A percentile compares a stretch with the other conserved stretches of the same genome.
Conservation (phyloP, 352 stramenopile genomes). For the Pythium biforme region DNA sequence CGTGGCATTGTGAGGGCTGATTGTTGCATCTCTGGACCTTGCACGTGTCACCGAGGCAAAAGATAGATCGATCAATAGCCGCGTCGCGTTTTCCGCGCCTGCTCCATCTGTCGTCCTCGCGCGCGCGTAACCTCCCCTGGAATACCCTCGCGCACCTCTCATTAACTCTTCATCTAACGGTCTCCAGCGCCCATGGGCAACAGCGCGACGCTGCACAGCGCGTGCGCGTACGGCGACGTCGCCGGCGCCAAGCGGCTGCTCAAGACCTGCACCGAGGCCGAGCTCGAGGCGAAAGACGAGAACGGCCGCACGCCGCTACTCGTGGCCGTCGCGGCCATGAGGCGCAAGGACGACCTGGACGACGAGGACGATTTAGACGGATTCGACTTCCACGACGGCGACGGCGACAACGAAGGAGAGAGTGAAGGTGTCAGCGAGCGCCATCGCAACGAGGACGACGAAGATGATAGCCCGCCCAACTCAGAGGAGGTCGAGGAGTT, state of each 20-base stretch:
- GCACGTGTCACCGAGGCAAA: conserved; percentile 8
- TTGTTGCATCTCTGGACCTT: neutral
- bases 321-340: conserved; percentile 62
- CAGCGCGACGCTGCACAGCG: conserved; percentile 76
- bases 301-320: conserved; percentile 75
- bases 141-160: no score
- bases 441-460: neutral
- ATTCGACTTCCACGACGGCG: conserved; percentile 36
- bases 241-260: conserved; percentile 54
- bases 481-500: conserved; percentile 53
- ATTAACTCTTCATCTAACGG: no score
- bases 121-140: neutral
- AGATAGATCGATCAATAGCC: no score
- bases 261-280: conserved; percentile 50
- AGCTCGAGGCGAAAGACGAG: conserved; percentile 75
- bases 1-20: neutral
- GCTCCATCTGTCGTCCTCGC: neutral
- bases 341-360: conserved; percentile 37
- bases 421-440: conserved; percentile 10
- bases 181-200: conserved; percentile 58
- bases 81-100: neutral
- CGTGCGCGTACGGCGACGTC: conserved; percentile 76
- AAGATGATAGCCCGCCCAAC: conserved; percentile 19
- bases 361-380: conserved; percentile 47
- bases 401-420: conserved; percentile 33